Evolutionary conservation across 2,329 filamentous ascomycete species (phyloP), one percentile per base, ranked within the genome.

Genomic region (Emericellopsis cladophorae): DNA sequence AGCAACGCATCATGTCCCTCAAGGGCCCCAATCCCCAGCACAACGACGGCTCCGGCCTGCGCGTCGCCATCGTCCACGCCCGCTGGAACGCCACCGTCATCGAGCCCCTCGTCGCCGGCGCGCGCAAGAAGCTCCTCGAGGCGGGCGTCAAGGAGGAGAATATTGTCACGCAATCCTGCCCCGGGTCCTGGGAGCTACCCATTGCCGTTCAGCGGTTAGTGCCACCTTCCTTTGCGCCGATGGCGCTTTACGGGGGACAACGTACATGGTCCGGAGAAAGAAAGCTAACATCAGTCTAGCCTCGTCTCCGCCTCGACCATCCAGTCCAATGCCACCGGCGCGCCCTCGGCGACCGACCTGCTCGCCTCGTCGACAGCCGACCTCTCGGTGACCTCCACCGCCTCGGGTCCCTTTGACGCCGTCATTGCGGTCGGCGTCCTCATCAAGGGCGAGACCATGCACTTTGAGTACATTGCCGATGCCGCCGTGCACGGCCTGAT

Each of bases 361-460:
- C 78, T 92, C 42, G 80, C 75, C 50, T 68, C 76, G 45, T 74
- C 70, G 21, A 74, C 83, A 2, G 71, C 81, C 24, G 84, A 94
- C 59, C 72, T 88, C 26, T 67, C 72, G 23, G 63, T 72, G 12
- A 52, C 66, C 15, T 46, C 68, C 16, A 50, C 63, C 3, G 57
- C 61, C n/a, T 64, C 73, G 43, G 65, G 69, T 42, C 77, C 87
- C 16, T 96, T 96, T 54, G 90, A 96, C 57, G 92, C 92, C 46
- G 79, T 98, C 48, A 89, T 98, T 49, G 88, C 92, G 40, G 84
- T 98, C 50, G 92, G 92, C 42, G 89, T 95, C 42, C 76, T 98
- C 45, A 95, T 98, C 67, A 98, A 98, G 70, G 92, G 92, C 59
- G 85, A 94, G 65, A 96, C 92, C 7, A 95, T 95, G 88, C 92